phyloP scores from a whole-genome alignment of 1,139 yeast species.

The Magnusiomyces ingens region DNA sequence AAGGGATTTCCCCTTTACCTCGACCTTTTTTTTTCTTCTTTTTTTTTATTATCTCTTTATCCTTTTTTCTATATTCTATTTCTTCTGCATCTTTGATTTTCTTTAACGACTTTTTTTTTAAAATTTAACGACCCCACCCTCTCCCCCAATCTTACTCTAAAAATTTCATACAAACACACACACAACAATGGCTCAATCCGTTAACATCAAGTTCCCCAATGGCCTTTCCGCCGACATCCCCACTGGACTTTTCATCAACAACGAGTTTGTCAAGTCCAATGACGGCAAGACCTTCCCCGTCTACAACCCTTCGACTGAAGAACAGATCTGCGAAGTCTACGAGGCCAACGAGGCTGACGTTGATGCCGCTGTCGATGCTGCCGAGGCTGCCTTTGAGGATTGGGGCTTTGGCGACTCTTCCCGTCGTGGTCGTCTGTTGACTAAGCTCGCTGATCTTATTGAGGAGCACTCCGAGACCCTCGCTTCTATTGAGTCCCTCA shows the following conservation, averaged over 20 bases:
- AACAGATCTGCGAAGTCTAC: constrained; percentile 43
- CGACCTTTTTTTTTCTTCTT: neutral
- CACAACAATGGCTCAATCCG: constrained; percentile 16
- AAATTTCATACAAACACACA: neutral
- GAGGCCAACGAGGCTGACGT: constrained; percentile 51
- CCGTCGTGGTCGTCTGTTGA: constrained; percentile 50
- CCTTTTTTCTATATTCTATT: neutral
- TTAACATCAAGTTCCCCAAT: constrained; percentile 52
- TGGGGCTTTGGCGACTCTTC: constrained; percentile 45
- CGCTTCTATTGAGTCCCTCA: constrained; percentile 70
- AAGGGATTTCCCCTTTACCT: neutral
- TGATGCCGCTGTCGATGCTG: constrained; percentile 50
- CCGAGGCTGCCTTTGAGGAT: constrained; percentile 42
- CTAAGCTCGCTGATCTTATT: constrained; percentile 59
- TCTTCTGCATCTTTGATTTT: neutral
- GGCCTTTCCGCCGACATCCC: constrained; percentile 58
- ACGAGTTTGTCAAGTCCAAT: constrained; percentile 46
- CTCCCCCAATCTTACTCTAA: neutral
- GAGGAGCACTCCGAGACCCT: constrained; percentile 54
- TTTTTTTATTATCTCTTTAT: neutral
- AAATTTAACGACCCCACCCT: neutral
- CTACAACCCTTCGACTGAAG: constrained; percentile 54
- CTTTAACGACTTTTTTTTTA: neutral
- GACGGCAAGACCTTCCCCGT: constrained; percentile 48
- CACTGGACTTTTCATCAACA: constrained; percentile 59